Base-by-base conservation (phyloP, 768 basidiomycete species). In the Ephemerocybe angulata region DNA sequence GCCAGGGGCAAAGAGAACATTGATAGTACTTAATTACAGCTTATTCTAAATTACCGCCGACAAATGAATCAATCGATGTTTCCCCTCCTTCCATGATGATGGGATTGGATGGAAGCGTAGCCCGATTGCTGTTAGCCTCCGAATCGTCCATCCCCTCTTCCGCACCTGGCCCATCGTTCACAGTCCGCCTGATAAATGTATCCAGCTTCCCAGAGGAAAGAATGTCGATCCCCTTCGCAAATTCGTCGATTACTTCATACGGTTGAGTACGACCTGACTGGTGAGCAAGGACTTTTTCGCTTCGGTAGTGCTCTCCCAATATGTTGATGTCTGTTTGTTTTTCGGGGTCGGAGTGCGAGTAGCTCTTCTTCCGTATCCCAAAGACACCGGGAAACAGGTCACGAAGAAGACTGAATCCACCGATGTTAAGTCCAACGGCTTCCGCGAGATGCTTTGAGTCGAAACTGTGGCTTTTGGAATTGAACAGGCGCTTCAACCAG, bases 401-500 rank as follows among this genome's bases (percentile, higher is more conserved):
- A 43, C 41, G 41, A 43, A 43, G 41, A 24, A 43, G 41, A 21
- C 41, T 43, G 41, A 43, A 43, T 21, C 41, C 41, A 7, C 10
- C 17, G 41, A 43, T 43, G 41, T 43, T 43, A 10, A 43, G 41
- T 24, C 41, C 41, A n/a, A 43, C 41, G 7, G 22, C 41, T 43
- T 37, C 50, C 24, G 30, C 22, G n/a, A 33, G 30, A 51, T 35
- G 50, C 30, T 1, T n/a, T 7, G 0, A 35, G 43, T 42, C 44
- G 21, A 55, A 54, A 22, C 54, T 48, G 25, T 35, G 11, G 22
- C 29, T 48, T 33, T 53, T 50, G 30, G 29, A 47, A 19, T 35
- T 52, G 12, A 40, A 60, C 17, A 62, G 30, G 2, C 15, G 11
- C 50, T 63, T 63, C 19, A 63, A 55, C 53, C 53, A 55, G 40